Conservation (phyloP, 2,329 filamentous ascomycete genomes). For the Pyrenophora graminea region DNA sequence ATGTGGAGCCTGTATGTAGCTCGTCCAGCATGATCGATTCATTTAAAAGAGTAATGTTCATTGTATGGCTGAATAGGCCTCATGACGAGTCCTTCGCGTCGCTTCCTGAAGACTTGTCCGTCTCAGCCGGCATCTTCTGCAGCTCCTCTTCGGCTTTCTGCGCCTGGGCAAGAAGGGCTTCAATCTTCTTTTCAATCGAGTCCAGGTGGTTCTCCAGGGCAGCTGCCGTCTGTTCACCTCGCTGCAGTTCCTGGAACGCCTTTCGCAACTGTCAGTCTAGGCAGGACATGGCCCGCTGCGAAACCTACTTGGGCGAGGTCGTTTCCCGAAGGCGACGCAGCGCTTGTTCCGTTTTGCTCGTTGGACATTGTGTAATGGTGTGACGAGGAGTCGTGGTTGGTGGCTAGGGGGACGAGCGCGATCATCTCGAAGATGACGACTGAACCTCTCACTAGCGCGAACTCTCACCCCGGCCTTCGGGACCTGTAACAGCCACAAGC, state of each 20-base stretch:
- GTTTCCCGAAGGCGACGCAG: slow-evolving; percentile 30
- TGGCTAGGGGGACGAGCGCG: slow-evolving; percentile 13
- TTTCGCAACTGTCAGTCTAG: slow-evolving; percentile 32
- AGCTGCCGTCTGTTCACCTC: slow-evolving; percentile 60
- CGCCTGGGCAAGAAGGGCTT: slow-evolving; percentile 56
- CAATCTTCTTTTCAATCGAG: slow-evolving; percentile 60
- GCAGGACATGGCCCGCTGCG: background rate
- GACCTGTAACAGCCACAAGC: slow-evolving; percentile 30
- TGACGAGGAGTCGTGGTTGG: slow-evolving; percentile 17
- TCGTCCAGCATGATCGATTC: background rate
- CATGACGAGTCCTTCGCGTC: slow-evolving; percentile 21
- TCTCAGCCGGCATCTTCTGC: slow-evolving; percentile 23
- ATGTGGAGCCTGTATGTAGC: background rate
- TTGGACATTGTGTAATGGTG: slow-evolving; percentile 35
- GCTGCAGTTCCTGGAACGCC: slow-evolving; percentile 57
- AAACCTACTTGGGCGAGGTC: slow-evolving; percentile 43
- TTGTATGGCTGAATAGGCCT: slow-evolving; percentile 1
- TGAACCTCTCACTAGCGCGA: slow-evolving; percentile 33
- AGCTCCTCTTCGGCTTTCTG: slow-evolving; percentile 47
- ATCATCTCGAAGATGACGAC: slow-evolving; percentile 34
- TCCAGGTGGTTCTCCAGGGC: slow-evolving; percentile 60
- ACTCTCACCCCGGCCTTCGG: slow-evolving; percentile 21
- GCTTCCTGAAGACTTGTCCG: slow-evolving; percentile 17
- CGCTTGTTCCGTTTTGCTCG: slow-evolving; percentile 33
- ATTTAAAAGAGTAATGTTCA: too few relatives aligned